A percentile compares a stretch with the other conserved stretches of the same genome.
phyloP scores from a whole-genome alignment of 768 basidiomycete species.

The Neoboletus brunneissimus region DNA sequence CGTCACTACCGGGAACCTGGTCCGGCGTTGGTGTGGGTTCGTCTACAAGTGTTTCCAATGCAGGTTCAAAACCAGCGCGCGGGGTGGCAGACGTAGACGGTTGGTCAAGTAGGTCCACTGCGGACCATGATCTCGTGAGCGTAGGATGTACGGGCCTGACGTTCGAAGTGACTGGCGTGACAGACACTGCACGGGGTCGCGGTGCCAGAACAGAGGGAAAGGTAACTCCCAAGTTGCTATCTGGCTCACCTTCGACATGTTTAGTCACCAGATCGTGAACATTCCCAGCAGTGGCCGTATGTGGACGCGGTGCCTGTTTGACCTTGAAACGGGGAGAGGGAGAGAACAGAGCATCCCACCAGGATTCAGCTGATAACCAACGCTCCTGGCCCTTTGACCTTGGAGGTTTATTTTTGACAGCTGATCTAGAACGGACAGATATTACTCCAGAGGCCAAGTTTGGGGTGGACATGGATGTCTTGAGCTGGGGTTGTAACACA shows the following conservation, averaged over 20 bases:
- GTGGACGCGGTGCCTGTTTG: conserved; percentile 33
- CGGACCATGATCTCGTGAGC: conserved; percentile 23
- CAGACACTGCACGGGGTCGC: conserved; percentile 26
- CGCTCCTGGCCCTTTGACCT: conserved; percentile 50
- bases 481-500: conserved; percentile 31
- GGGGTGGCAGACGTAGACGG: conserved; percentile 4
- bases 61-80: conserved; percentile 15
- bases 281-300: conserved; percentile 22
- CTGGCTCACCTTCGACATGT: conserved; percentile 32
- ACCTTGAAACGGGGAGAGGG: conserved; percentile 70
- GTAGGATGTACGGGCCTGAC: background rate
- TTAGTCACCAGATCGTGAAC: conserved; percentile 51
- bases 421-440: conserved; percentile 6
- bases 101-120: conserved; percentile 16
- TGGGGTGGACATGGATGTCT: conserved; percentile 63
- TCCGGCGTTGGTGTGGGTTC: conserved; percentile 9
- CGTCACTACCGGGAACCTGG: too few relatives aligned
- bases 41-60: conserved; percentile 18
- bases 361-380: conserved; percentile 73
- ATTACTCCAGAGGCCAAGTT: conserved; percentile 43
- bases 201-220: conserved; percentile 8
- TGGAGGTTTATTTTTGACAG: conserved; percentile 20
- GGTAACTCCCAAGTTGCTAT: background rate
- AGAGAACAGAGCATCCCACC: conserved; percentile 79
- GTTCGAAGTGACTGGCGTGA: background rate